Evolutionary conservation across 805 yeast species (phyloP).

Genomic region (Wickerhamiella azymoides): DNA sequence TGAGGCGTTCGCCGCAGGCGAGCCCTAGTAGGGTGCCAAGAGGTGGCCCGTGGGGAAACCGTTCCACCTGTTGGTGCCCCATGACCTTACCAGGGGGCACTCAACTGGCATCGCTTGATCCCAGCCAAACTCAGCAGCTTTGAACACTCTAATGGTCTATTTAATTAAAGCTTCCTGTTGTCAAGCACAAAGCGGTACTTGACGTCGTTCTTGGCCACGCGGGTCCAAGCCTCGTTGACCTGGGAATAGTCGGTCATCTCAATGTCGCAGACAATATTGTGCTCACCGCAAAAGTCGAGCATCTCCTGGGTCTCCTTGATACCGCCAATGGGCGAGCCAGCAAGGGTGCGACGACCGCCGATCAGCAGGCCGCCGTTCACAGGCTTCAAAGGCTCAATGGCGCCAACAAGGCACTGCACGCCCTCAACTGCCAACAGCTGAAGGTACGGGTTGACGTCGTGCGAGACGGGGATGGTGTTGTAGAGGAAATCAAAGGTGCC

Average conservation of each 20-base stretch:
- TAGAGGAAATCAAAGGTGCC: slow-evolving; percentile 37
- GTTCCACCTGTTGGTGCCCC: too few species aligned
- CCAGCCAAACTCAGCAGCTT: too few species aligned
- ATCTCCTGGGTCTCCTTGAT: slow-evolving; percentile 52
- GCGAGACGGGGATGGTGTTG: slow-evolving; percentile 37
- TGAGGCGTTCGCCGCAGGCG: too few species aligned
- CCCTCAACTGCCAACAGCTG: slow-evolving; percentile 43
- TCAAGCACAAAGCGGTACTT: slow-evolving; percentile 17
- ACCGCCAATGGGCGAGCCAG: slow-evolving; percentile 47
- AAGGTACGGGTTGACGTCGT: slow-evolving; percentile 38
- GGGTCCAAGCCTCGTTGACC: slow-evolving; percentile 14
- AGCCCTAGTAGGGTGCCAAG: too few species aligned
- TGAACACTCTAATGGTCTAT: too few species aligned
- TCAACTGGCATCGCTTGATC: too few species aligned
- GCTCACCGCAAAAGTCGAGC: slow-evolving; percentile 48
- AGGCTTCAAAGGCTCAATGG: slow-evolving; percentile 32
- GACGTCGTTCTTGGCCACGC: slow-evolving; percentile 12
- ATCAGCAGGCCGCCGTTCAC: slow-evolving; percentile 37
- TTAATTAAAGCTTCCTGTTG: slow-evolving; percentile 12
- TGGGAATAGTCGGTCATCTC: slow-evolving; percentile 39
- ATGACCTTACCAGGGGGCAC: too few species aligned
- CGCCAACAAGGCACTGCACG: slow-evolving; percentile 49
- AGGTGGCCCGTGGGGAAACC: too few species aligned
- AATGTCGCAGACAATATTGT: slow-evolving; percentile 49
- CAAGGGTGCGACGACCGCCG: slow-evolving; percentile 28